Evolutionary conservation across 345 rosid genomes (phyloP).

Genomic region (Arabidopsis suecica): DNA sequence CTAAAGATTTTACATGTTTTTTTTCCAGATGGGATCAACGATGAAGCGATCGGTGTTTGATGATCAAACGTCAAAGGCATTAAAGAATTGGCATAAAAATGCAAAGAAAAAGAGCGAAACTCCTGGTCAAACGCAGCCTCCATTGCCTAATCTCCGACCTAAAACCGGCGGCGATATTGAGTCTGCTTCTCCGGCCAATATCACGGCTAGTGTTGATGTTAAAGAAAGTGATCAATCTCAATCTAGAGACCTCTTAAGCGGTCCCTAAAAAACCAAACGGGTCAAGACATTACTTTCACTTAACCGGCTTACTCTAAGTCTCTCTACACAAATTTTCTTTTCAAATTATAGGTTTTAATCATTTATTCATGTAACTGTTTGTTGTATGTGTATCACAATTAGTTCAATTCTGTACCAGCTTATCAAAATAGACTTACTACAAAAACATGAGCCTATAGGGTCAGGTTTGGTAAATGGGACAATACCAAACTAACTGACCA

Average conservation of each 20-base stretch:
- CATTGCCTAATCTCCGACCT: slow-evolving; percentile 22
- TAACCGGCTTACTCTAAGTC: slow-evolving; percentile 15
- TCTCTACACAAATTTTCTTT: background rate
- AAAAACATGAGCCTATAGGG: slow-evolving; percentile 3
- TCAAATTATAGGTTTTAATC: slow-evolving; percentile 25
- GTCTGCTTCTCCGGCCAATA: slow-evolving; percentile 52
- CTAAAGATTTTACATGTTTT: background rate
- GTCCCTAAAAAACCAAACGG: slow-evolving; percentile 22
- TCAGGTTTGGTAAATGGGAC: slow-evolving; percentile 5
- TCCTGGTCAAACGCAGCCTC: slow-evolving; percentile 1
- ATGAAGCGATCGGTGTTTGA: slow-evolving; percentile 95
- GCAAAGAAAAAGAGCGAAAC: slow-evolving; percentile 65
- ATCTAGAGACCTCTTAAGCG: slow-evolving; percentile 43
- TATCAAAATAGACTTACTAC: slow-evolving; percentile 6
- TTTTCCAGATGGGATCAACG: slow-evolving; percentile 88
- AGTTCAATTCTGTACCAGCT: slow-evolving; percentile 29
- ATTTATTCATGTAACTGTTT: slow-evolving; percentile 26
- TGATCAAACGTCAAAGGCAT: slow-evolving; percentile 83
- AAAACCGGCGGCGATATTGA: slow-evolving; percentile 39
- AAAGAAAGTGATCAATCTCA: slow-evolving; percentile 34
- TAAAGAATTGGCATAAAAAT: slow-evolving; percentile 78
- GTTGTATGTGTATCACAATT: slow-evolving; percentile 33
- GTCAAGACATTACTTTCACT: slow-evolving; percentile 7
- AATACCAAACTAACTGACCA: background rate
- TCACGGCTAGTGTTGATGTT: slow-evolving; percentile 58